These are phyloP conservation scores for Populus trichocarpa DNA, from an alignment of 441 rosid species.

Conservation along the genomic window DNA sequence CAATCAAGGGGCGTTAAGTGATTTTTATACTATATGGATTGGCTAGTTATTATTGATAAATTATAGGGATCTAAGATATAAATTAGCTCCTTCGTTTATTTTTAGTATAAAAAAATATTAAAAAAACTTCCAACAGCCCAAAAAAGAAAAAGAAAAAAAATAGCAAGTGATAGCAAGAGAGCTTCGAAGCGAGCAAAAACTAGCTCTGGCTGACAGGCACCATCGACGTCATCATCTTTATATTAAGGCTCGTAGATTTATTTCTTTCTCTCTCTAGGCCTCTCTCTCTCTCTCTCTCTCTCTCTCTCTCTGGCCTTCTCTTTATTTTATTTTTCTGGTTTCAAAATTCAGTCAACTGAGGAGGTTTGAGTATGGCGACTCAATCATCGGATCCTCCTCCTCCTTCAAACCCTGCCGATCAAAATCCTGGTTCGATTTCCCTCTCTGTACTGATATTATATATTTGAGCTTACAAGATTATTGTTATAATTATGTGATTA, in stretches of 20 bases:
- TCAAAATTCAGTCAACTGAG: constrained; percentile 5
- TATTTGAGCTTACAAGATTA: not conserved
- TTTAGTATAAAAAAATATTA: too few species aligned
- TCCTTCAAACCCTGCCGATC: constrained; percentile 19
- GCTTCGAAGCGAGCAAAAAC: constrained; percentile 20
- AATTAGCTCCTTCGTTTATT: not conserved
- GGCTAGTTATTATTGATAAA: too few species aligned
- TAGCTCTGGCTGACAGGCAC: constrained; percentile 10
- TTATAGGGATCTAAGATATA: too few species aligned
- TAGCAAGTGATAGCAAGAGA: too few species aligned
- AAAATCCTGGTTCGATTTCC: constrained; percentile 16
- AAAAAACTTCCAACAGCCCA: too few species aligned
- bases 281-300: not conserved
- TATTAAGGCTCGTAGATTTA: not conserved
- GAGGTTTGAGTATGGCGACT: constrained; percentile 19
- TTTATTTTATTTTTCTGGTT: not conserved
- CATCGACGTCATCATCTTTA: not conserved
- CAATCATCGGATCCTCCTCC: constrained; percentile 14
- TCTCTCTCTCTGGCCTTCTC: too few species aligned
- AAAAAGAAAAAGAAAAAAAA: too few species aligned
- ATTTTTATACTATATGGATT: too few species aligned
- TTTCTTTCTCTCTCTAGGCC: not conserved
- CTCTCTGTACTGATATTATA: too few species aligned
- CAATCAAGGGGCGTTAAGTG: not conserved
- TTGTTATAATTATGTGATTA: too few species aligned